phyloP scores from a whole-genome alignment of 805 yeast genomes.

The Sugiyamaella boreocaroliniensis region DNA sequence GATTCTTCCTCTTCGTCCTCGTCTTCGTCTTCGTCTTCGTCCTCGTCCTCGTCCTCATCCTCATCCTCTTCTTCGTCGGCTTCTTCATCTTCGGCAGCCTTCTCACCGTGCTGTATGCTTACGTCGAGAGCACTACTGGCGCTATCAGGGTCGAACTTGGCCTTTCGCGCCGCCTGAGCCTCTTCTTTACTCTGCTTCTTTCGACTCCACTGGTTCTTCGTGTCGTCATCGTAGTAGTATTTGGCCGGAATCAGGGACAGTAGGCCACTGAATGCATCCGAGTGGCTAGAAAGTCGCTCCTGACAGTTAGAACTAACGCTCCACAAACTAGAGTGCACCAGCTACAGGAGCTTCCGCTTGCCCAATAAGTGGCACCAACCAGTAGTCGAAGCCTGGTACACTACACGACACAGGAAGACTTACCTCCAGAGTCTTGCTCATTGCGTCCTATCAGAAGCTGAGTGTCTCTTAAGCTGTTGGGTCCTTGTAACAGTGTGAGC shows the following conservation, averaged over 20 bases:
- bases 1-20: conserved; percentile 16
- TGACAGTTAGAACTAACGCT: conserved; percentile 4
- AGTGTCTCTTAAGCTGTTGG: neutral
- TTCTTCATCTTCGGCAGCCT: conserved; percentile 32
- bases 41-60: conserved; percentile 21
- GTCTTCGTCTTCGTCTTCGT: conserved; percentile 24
- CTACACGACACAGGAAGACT: neutral
- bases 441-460: neutral
- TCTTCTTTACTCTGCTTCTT: conserved; percentile 62
- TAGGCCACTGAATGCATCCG: conserved; percentile 69
- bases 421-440: neutral
- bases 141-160: conserved; percentile 63
- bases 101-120: conserved; percentile 20
- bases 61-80: conserved; percentile 22
- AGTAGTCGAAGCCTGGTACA: too few species aligned
- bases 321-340: too few species aligned
- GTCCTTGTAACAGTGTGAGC: neutral
- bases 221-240: conserved; percentile 85
- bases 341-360: too few species aligned
- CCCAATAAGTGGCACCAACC: too few species aligned
- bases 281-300: conserved; percentile 31
- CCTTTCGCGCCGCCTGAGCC: conserved; percentile 55
- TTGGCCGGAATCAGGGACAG: conserved; percentile 90
- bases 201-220: conserved; percentile 84
- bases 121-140: conserved; percentile 32